Evolutionary conservation across 2,329 filamentous ascomycete species (phyloP).

Genomic region (Byssothecium circinans): DNA sequence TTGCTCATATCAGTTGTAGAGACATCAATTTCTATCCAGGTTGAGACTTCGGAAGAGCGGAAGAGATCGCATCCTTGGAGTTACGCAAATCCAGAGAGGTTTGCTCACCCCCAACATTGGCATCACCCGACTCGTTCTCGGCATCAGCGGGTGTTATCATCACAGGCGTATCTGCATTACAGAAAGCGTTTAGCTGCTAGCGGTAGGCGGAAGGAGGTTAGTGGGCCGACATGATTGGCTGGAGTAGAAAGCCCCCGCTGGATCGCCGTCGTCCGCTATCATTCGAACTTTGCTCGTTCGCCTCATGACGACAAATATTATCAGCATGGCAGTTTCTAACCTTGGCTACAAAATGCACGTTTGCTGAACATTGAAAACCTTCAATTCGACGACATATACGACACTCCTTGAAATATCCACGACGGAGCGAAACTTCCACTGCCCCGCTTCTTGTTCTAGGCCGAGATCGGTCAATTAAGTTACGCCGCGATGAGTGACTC

Average conservation of each 20-base stretch:
- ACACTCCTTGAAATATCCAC: background rate
- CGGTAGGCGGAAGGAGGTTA: slow-evolving; percentile 22
- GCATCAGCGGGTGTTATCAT: slow-evolving; percentile 27
- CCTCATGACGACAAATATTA: slow-evolving; percentile 14
- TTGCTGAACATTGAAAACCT: slow-evolving; percentile 1
- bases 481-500: slow-evolving; percentile 29
- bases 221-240: background rate
- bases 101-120: slow-evolving; percentile 21
- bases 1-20: background rate
- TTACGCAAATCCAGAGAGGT: background rate
- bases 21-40: background rate
- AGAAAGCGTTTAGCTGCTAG: slow-evolving; percentile 15
- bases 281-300: slow-evolving; percentile 9
- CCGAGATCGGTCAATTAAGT: too few relatives aligned
- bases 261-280: slow-evolving; percentile 6
- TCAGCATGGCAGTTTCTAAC: slow-evolving; percentile 23
- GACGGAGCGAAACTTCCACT: background rate
- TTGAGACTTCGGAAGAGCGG: background rate
- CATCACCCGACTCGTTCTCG: slow-evolving; percentile 12
- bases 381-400: background rate
- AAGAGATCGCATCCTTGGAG: background rate
- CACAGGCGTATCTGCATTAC: slow-evolving; percentile 13
- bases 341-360: slow-evolving; percentile 20
- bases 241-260: slow-evolving; percentile 10
- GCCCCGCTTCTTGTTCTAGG: background rate